Evolutionary conservation across 2,329 filamentous ascomycete genomes (phyloP).

Genomic region (Nothomitra cinnamomea): DNA sequence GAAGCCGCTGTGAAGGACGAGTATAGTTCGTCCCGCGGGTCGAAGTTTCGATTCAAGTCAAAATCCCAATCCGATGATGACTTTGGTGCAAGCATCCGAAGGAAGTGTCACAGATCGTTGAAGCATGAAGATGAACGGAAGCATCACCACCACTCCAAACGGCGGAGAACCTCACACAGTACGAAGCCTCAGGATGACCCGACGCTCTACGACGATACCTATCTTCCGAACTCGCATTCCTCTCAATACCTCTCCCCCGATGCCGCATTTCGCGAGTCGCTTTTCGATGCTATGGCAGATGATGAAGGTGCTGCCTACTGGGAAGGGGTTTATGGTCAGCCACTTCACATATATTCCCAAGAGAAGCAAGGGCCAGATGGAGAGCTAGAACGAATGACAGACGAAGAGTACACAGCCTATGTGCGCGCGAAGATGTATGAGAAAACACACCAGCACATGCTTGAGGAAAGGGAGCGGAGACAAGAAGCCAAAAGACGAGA

Average conservation of each 20-base stretch:
- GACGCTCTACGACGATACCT: slow-evolving; percentile 23
- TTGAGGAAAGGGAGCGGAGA: slow-evolving; percentile 54
- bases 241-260: slow-evolving; percentile 41
- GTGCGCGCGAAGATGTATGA: slow-evolving; percentile 91
- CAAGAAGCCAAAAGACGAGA: slow-evolving; percentile 30
- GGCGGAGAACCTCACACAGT: slow-evolving; percentile 6
- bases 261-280: slow-evolving; percentile 72
- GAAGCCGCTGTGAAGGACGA: not conserved
- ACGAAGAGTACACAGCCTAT: slow-evolving; percentile 79
- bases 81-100: slow-evolving; percentile 3
- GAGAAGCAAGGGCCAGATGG: slow-evolving; percentile 33
- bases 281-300: slow-evolving; percentile 93
- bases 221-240: slow-evolving; percentile 22
- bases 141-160: slow-evolving; percentile 8
- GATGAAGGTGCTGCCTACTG: slow-evolving; percentile 92
- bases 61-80: slow-evolving; percentile 16
- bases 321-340: slow-evolving; percentile 92
- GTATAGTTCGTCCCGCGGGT: slow-evolving; percentile 6
- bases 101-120: not conserved
- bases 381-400: slow-evolving; percentile 66
- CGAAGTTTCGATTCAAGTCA: slow-evolving; percentile 24
- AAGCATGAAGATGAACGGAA: slow-evolving; percentile 5
- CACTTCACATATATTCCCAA: slow-evolving; percentile 59
- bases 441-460: slow-evolving; percentile 68
- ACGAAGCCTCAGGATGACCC: slow-evolving; percentile 16